A percentile compares a stretch with the other conserved stretches of the same genome.
phyloP scores from a whole-genome alignment of 352 stramenopile genomes.

The Pythium scleroteichum region DNA sequence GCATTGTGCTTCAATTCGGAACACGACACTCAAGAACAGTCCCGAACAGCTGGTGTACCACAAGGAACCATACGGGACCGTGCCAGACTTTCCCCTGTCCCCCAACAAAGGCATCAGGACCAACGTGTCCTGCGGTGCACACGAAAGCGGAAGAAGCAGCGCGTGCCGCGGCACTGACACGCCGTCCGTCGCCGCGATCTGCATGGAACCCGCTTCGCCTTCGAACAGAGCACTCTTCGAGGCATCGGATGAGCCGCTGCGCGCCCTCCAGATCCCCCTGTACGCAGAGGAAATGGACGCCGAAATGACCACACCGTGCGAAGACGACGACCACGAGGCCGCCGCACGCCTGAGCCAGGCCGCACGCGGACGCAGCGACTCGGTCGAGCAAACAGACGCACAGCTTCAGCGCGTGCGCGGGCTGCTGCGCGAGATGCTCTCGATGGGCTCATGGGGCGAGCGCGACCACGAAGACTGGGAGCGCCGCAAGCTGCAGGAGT shows the following conservation, averaged over 20 bases:
- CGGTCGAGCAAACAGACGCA: too few relatives aligned
- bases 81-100: slow-evolving; percentile 13
- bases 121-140: slow-evolving; percentile 24
- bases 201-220: slow-evolving; percentile 19
- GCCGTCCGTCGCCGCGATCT: neutral
- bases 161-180: neutral
- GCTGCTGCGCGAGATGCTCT: slow-evolving; percentile 63
- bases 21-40: neutral
- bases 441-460: slow-evolving; percentile 47
- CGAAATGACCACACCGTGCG: slow-evolving; percentile 22
- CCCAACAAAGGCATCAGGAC: slow-evolving; percentile 4
- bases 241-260: slow-evolving; percentile 21
- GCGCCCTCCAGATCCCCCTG: slow-evolving; percentile 1
- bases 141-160: neutral
- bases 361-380: neutral
- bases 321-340: slow-evolving; percentile 3
- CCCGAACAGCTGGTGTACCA: neutral
- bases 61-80: slow-evolving; percentile 23
- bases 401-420: slow-evolving; percentile 33
- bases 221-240: slow-evolving; percentile 7
- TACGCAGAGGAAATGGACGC: slow-evolving; percentile 26
- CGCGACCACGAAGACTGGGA: slow-evolving; percentile 57
- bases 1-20: neutral
- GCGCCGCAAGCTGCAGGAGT: slow-evolving; percentile 41
- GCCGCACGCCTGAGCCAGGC: too few relatives aligned